phyloP scores from a whole-genome alignment of 768 basidiomycete genomes.

The Lactarius sanguifluus region DNA sequence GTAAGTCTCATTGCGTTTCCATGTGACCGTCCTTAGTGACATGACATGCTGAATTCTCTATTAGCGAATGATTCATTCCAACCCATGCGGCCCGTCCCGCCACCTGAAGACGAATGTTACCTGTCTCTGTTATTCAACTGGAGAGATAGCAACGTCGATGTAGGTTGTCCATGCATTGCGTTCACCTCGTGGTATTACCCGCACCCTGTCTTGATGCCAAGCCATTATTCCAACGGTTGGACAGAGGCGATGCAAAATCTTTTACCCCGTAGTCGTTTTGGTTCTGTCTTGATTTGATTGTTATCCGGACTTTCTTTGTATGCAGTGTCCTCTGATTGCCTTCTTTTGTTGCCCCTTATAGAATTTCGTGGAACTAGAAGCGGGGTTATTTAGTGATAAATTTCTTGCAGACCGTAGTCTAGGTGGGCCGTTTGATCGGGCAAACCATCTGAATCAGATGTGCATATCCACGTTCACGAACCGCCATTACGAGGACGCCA shows the following conservation, averaged over 20 bases:
- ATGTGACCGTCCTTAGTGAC: background rate
- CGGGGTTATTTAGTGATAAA: background rate
- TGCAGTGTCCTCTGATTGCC: background rate
- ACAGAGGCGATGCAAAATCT: conserved; percentile 10
- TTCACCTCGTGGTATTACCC: conserved; percentile 1
- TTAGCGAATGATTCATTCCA: conserved; percentile 9
- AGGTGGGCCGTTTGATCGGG: background rate
- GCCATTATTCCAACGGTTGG: conserved; percentile 5
- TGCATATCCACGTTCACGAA: too few relatives aligned
- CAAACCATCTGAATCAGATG: background rate
- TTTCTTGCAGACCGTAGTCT: background rate
- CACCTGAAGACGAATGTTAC: conserved; percentile 31
- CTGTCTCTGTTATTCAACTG: conserved; percentile 31
- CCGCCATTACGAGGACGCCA: background rate
- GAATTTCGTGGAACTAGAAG: conserved; percentile 9
- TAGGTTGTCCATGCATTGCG: conserved; percentile 24
- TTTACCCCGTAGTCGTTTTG: background rate
- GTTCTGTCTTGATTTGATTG: conserved; percentile 11
- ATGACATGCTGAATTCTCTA: background rate
- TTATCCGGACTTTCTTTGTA: conserved; percentile 5
- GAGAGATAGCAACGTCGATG: conserved; percentile 32
- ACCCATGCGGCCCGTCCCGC: conserved; percentile 28
- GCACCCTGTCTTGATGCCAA: conserved; percentile 11
- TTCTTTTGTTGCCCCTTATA: conserved; percentile 7
- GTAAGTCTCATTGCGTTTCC: background rate